phyloP scores from a whole-genome alignment of 768 basidiomycete species.

The Suillus subaureus region DNA sequence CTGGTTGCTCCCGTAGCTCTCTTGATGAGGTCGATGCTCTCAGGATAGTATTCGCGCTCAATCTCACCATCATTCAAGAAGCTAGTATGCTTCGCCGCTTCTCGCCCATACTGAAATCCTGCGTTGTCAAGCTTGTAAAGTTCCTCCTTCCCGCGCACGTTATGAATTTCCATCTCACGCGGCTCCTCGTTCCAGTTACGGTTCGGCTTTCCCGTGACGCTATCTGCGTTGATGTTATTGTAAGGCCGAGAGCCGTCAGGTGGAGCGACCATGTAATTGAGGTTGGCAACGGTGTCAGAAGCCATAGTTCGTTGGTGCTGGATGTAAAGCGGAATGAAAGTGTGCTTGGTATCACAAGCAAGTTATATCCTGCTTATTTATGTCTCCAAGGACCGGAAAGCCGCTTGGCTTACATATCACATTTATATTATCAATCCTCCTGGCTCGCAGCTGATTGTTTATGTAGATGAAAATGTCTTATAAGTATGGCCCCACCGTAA shows the following conservation, averaged over 20 bases:
- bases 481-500: neutral
- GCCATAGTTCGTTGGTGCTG: neutral
- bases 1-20: slow-evolving; percentile 40
- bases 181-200: slow-evolving; percentile 26
- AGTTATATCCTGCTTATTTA: neutral
- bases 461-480: neutral
- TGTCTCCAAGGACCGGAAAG: neutral
- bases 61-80: slow-evolving; percentile 41
- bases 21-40: slow-evolving; percentile 41
- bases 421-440: neutral
- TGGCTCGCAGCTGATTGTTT: neutral
- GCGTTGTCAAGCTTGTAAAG: slow-evolving; percentile 34
- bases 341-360: neutral
- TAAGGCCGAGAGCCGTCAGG: slow-evolving; percentile 22
- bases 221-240: slow-evolving; percentile 21
- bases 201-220: slow-evolving; percentile 9
- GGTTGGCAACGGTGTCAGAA: slow-evolving; percentile 16
- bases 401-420: neutral
- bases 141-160: slow-evolving; percentile 37
- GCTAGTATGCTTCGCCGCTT: slow-evolving; percentile 24
- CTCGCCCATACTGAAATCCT: slow-evolving; percentile 37
- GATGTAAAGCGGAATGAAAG: neutral
- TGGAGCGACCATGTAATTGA: slow-evolving; percentile 23
- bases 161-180: slow-evolving; percentile 27
- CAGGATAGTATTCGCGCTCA: slow-evolving; percentile 40